A percentile compares a stretch with the other conserved stretches of the same genome.
Evolutionary conservation across 2,329 filamentous ascomycete genomes (phyloP).

Genomic region (Pyrenophora seminiperda): DNA sequence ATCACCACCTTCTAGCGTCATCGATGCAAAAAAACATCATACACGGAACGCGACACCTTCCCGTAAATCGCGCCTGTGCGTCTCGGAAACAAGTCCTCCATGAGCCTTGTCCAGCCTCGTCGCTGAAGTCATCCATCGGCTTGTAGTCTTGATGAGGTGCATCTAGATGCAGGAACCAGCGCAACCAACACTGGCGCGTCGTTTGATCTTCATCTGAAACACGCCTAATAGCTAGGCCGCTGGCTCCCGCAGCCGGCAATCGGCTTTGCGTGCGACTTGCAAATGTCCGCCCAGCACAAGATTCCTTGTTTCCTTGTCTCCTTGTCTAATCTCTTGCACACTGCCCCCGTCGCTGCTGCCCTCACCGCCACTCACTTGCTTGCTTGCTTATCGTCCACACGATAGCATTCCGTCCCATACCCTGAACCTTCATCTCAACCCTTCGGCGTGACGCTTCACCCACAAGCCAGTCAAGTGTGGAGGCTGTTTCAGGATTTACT

Average conservation of each 20-base stretch:
- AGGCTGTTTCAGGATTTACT: constrained; percentile 44
- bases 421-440: constrained; percentile 9
- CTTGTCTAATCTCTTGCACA: constrained; percentile 11
- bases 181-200: constrained; percentile 39
- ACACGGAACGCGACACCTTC: constrained; percentile 10
- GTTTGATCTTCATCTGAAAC: constrained; percentile 50
- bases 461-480: constrained; percentile 34
- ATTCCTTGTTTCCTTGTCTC: background rate
- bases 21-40: constrained; percentile 20
- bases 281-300: constrained; percentile 12
- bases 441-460: constrained; percentile 40
- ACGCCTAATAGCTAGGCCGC: constrained; percentile 11
- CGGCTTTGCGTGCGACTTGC: constrained; percentile 19
- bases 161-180: constrained; percentile 46
- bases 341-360: background rate
- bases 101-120: constrained; percentile 23
- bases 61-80: constrained; percentile 17
- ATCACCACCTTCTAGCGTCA: background rate
- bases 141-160: constrained; percentile 33
- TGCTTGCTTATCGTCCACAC: constrained; percentile 14
- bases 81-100: constrained; percentile 22
- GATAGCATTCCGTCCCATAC: constrained; percentile 8
- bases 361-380: constrained; percentile 3
- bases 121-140: constrained; percentile 26
- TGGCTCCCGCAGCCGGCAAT: too few species aligned